A percentile compares a stretch with the other conserved stretches of the same genome.
phyloP scores from a whole-genome alignment of 106 monocot species.

The Dendrobium huoshanense region DNA sequence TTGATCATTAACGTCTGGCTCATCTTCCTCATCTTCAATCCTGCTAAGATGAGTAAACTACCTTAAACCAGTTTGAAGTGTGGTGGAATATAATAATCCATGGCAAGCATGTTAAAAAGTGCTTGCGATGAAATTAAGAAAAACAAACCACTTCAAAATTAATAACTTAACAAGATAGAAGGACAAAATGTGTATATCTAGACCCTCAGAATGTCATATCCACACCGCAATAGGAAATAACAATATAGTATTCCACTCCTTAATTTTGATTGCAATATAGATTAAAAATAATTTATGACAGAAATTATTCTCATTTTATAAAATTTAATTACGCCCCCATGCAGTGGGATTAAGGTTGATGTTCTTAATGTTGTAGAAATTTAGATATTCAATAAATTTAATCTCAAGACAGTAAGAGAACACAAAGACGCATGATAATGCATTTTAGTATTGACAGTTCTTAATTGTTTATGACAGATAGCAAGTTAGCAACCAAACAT shows the following conservation, averaged over 20 bases:
- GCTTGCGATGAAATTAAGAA: not conserved
- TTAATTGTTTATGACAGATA: too few relatives aligned
- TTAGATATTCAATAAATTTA: too few relatives aligned
- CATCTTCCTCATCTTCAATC: slow-evolving; percentile 77
- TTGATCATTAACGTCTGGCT: slow-evolving; percentile 67
- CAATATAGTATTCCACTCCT: not conserved
- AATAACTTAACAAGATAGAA: not conserved
- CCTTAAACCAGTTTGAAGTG: not conserved
- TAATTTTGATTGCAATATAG: too few relatives aligned
- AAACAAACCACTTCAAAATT: not conserved
- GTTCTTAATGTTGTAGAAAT: too few relatives aligned
- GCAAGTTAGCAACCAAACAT: too few relatives aligned
- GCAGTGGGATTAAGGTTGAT: too few relatives aligned
- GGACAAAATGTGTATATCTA: not conserved
- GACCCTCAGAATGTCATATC: not conserved
- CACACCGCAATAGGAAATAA: not conserved
- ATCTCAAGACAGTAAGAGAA: too few relatives aligned
- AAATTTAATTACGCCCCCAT: too few relatives aligned
- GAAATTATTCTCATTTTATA: too few relatives aligned
- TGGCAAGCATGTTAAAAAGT: not conserved
- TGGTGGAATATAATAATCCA: not conserved
- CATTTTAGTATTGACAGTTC: too few relatives aligned
- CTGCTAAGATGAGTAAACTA: slow-evolving; percentile 18
- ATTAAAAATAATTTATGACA: too few relatives aligned
- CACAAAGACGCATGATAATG: too few relatives aligned